Conservation (phyloP, 2,329 filamentous ascomycete genomes). For the Curvularia sp. region DNA sequence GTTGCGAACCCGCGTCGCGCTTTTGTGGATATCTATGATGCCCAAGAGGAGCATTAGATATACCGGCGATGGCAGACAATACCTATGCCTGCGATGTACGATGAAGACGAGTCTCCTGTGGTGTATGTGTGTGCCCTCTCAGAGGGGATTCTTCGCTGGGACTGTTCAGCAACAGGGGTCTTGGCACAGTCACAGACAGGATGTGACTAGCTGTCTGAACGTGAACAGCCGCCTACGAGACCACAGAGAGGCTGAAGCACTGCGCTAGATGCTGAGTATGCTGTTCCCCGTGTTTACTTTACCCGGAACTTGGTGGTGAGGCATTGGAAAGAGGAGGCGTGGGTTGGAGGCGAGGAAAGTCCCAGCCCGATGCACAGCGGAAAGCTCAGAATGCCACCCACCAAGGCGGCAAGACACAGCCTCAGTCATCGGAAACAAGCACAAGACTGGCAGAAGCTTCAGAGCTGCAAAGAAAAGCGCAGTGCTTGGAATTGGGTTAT, state of each 20-base stretch:
- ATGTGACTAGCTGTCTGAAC: not conserved
- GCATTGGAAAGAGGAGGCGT: not conserved
- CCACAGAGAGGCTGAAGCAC: not conserved
- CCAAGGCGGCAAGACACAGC: not conserved
- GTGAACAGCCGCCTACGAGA: not conserved
- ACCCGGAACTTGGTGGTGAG: not conserved
- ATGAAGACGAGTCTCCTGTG: not conserved
- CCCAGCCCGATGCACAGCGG: not conserved
- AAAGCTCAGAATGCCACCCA: not conserved
- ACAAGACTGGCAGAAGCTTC: not conserved
- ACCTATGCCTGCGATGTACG: not conserved
- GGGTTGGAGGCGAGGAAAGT: not conserved
- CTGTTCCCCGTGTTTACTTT: not conserved
- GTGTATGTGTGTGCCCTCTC: not conserved
- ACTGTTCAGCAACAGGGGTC: not conserved
- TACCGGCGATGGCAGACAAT: not conserved
- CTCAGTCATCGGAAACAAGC: not conserved
- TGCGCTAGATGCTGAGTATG: not conserved
- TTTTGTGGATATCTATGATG: not conserved
- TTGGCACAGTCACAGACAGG: constrained; percentile 1
- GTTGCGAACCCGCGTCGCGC: not conserved
- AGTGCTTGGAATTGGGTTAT: not conserved
- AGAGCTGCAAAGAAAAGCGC: not conserved
- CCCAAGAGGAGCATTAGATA: not conserved
- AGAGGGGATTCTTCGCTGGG: not conserved